A percentile compares a stretch with the other conserved stretches of the same genome.
These are phyloP conservation scores for Piper longum DNA, from an alignment of 164 flowering plant species.

Conservation along the genomic window DNA sequence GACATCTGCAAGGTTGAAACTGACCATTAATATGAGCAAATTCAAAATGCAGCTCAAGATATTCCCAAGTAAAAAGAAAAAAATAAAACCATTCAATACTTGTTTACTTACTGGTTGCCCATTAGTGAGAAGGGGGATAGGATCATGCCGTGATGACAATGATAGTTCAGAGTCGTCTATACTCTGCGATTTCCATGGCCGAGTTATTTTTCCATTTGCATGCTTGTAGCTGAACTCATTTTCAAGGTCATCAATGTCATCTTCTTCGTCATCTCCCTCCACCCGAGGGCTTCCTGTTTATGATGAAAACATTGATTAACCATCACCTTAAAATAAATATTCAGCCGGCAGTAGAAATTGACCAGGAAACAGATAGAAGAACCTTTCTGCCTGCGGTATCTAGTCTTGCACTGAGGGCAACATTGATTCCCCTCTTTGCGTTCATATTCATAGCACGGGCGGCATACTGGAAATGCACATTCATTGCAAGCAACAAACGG, in stretches of 20 bases:
- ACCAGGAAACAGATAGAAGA: conserved; percentile 19
- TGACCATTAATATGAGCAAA: neutral
- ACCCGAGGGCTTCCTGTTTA: conserved; percentile 84
- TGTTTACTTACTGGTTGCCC: conserved; percentile 50
- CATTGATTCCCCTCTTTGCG: conserved; percentile 83
- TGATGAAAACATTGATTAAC: neutral
- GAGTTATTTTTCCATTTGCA: conserved; percentile 35
- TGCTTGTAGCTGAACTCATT: conserved; percentile 66
- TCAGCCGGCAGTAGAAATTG: neutral
- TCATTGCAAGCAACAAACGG: conserved; percentile 97
- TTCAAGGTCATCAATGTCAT: conserved; percentile 85
- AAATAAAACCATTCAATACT: neutral
- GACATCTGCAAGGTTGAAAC: conserved; percentile 41
- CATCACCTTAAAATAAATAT: neutral
- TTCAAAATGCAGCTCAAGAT: neutral
- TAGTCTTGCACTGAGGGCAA: conserved; percentile 97
- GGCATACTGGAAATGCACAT: conserved; percentile 95
- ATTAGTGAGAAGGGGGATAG: conserved; percentile 83
- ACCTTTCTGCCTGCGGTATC: conserved; percentile 91
- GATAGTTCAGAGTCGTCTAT: conserved; percentile 61
- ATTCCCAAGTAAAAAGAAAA: neutral
- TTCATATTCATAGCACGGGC: conserved; percentile 96
- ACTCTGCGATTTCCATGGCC: conserved; percentile 30
- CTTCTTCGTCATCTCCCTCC: conserved; percentile 97
- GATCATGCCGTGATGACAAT: conserved; percentile 74